Conservation (phyloP, 2,329 filamentous ascomycete species). For the Arthrobotrys sinensis region DNA sequence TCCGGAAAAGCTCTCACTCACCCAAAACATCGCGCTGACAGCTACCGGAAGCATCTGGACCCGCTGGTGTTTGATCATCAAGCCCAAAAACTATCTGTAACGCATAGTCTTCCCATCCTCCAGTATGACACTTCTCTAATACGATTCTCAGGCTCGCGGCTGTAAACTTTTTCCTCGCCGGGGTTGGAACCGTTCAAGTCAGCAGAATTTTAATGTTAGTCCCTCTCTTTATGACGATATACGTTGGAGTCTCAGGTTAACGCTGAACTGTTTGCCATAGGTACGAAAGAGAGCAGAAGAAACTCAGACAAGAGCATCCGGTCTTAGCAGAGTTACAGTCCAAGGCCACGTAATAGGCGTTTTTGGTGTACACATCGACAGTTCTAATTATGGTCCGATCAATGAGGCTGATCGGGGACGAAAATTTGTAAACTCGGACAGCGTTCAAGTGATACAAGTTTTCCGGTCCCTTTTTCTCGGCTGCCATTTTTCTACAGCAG, state of each 20-base stretch:
- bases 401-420: too few species aligned
- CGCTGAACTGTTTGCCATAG: slow-evolving; percentile 5
- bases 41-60: slow-evolving; percentile 97
- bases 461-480: background rate
- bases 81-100: slow-evolving; percentile 89
- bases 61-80: slow-evolving; percentile 97
- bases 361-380: too few species aligned
- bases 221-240: background rate
- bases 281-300: slow-evolving; percentile 56
- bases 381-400: background rate
- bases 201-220: slow-evolving; percentile 79
- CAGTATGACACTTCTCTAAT: slow-evolving; percentile 16
- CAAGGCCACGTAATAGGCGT: slow-evolving; percentile 17
- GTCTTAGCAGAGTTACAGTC: slow-evolving; percentile 50
- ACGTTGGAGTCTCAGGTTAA: background rate
- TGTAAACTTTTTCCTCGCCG: slow-evolving; percentile 97
- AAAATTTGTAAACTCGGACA: background rate
- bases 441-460: background rate
- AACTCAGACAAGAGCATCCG: slow-evolving; percentile 49
- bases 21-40: slow-evolving; percentile 91
- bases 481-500: background rate
- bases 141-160: slow-evolving; percentile 78
- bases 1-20: slow-evolving; percentile 90
- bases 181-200: slow-evolving; percentile 87
- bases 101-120: background rate